Conservation (phyloP, 768 basidiomycete genomes). For the Agrocybe chaxingu region DNA sequence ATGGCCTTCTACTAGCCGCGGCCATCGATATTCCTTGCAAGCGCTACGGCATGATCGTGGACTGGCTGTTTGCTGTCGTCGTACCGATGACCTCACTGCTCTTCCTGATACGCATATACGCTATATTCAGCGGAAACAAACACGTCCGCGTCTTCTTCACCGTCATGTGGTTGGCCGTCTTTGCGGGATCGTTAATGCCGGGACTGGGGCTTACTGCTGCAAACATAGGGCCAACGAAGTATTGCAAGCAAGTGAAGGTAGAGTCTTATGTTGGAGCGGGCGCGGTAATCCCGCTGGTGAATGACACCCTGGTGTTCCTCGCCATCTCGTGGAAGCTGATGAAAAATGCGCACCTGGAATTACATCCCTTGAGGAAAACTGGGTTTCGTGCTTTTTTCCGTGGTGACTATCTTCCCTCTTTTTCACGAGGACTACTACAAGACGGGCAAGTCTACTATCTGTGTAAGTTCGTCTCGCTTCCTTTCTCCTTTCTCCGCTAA, state of each 20-base stretch:
- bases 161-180: constrained; percentile 22
- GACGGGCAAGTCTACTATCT: constrained; percentile 28
- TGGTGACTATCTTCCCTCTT: constrained; percentile 18
- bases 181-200: constrained; percentile 17
- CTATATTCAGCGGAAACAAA: constrained; percentile 15
- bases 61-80: constrained; percentile 10
- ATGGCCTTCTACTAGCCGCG: not conserved
- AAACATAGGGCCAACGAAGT: constrained; percentile 11
- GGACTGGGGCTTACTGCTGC: constrained; percentile 11
- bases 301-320: constrained; percentile 25
- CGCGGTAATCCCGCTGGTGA: constrained; percentile 12
- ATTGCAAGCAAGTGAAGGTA: constrained; percentile 15
- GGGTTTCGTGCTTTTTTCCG: constrained; percentile 4
- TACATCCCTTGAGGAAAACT: not conserved
- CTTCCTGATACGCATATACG: constrained; percentile 19
- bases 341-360: not conserved
- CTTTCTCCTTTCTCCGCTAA: too few relatives aligned
- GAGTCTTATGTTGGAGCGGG: constrained; percentile 10
- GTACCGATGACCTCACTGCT: constrained; percentile 16
- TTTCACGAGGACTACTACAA: constrained; percentile 18
- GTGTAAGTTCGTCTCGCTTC: constrained; percentile 17
- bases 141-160: constrained; percentile 16
- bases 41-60: not conserved
- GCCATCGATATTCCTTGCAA: constrained; percentile 5
- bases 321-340: constrained; percentile 25